Evolutionary conservation across 441 rosid species (phyloP).

Genomic region (Syzygium syzygioides): DNA sequence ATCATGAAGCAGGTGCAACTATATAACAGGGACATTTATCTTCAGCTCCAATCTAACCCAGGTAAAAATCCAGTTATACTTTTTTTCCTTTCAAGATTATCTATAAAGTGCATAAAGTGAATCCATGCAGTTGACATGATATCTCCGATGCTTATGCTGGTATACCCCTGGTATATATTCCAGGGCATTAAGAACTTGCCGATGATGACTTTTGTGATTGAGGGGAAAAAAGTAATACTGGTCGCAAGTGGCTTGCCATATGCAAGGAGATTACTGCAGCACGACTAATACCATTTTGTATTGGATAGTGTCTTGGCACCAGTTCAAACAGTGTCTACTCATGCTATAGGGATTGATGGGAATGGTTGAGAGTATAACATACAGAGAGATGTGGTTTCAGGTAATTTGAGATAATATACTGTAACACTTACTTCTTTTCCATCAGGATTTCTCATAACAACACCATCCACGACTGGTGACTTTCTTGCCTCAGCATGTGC

Average conservation of each 20-base stretch:
- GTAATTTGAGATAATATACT: background rate
- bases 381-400: background rate
- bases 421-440: conserved; percentile 89
- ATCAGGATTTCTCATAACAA: conserved; percentile 97
- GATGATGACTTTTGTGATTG: background rate
- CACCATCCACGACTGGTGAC: conserved; percentile 99
- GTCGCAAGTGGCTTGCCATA: background rate
- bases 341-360: background rate
- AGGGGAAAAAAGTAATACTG: background rate
- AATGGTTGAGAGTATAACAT: background rate
- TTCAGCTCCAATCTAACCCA: background rate
- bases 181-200: background rate
- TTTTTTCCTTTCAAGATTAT: background rate
- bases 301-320: background rate
- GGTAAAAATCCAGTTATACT: background rate
- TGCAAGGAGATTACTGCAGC: background rate
- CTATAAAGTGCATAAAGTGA: background rate
- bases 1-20: background rate
- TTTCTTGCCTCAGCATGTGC: conserved; percentile 99
- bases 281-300: background rate
- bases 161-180: background rate
- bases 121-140: background rate
- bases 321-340: background rate
- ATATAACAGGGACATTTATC: background rate
- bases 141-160: background rate